Evolutionary conservation across 2,329 filamentous ascomycete species (phyloP), one percentile per base, ranked within the genome.

Genomic region (Colletotrichum somersetense): DNA sequence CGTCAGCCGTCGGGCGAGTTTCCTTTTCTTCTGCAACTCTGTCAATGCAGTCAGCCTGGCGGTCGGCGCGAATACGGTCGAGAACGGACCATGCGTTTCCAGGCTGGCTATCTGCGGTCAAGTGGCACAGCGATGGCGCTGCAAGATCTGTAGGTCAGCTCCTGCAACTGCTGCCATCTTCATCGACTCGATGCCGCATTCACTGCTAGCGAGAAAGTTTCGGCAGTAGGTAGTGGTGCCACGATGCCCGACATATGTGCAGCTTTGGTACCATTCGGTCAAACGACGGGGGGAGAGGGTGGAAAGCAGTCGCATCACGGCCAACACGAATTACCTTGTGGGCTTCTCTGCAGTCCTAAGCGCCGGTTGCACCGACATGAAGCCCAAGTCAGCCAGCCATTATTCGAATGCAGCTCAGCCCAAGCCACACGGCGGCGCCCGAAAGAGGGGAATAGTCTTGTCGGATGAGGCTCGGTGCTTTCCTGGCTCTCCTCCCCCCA

Each of bases 371-470:
- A 59, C 18, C n/a, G 53, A 40, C 30, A 20, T 35, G 35, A 55
- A 44, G 35, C 26, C 23, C 38, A 33, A 55, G 40, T 20, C 46
- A 55, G 23, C 35, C 59, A 58, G 42, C 42, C 16, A 55, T 72
- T 61, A 67, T 73, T 73, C 55, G 66, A 62, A 48, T 61, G 52
- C 68, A 48, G 40, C 56, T 67, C 71, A 65, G 63, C 71, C 63
- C 68, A 57, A 73, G 71, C 63, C 71, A 68, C 55, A 20, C n/a
- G 69, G 18, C 40, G 59, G 61, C 48, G 38, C 26, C 67, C 62
- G 30, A 55, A 46, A 64, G 26, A 66, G 42, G 18, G n/a, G 48
- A 40, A 35, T 11, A 5, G 65, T 11, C 44, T 44, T 16, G 8
- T 18, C 20, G 57, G 65, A 48, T 14, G n/a, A 23, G 20, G 65